phyloP scores from a whole-genome alignment of 2,329 filamentous ascomycete species.

The Stachybotrys chlorohalonatus region DNA sequence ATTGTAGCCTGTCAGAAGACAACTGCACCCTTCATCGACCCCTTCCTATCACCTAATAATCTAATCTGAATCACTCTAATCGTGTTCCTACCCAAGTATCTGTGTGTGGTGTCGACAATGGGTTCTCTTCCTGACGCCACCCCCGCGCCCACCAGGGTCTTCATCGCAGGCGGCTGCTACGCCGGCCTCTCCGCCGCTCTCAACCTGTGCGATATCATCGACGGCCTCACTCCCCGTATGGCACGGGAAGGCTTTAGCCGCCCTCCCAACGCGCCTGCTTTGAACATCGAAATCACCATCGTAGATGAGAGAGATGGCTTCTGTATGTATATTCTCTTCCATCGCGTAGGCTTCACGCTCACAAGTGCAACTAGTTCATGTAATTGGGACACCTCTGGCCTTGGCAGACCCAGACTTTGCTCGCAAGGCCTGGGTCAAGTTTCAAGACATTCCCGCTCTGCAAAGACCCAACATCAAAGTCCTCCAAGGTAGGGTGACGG shows the following conservation, averaged over 20 bases:
- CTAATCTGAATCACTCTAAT: not conserved
- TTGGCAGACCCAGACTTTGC: constrained; percentile 56
- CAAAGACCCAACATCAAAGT: constrained; percentile 52
- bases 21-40: too few relatives aligned
- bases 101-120: constrained; percentile 11
- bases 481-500: constrained; percentile 55
- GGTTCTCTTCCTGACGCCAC: constrained; percentile 16
- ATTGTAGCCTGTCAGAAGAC: too few relatives aligned
- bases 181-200: constrained; percentile 58
- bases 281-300: constrained; percentile 61
- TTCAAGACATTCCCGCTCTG: constrained; percentile 57
- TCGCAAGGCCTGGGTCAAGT: constrained; percentile 61
- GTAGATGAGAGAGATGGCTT: constrained; percentile 78
- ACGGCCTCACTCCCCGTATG: constrained; percentile 43
- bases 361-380: constrained; percentile 46
- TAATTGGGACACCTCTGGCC: constrained; percentile 67
- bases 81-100: not conserved
- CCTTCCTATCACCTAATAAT: not conserved
- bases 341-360: not conserved
- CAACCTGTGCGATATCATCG: constrained; percentile 58
- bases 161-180: constrained; percentile 65
- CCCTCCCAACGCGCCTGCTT: constrained; percentile 31
- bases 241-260: constrained; percentile 26
- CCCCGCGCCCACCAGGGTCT: constrained; percentile 39
- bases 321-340: constrained; percentile 41